Base-by-base conservation (phyloP, 2,329 filamentous ascomycete species). In the Remersonia thermophila region DNA sequence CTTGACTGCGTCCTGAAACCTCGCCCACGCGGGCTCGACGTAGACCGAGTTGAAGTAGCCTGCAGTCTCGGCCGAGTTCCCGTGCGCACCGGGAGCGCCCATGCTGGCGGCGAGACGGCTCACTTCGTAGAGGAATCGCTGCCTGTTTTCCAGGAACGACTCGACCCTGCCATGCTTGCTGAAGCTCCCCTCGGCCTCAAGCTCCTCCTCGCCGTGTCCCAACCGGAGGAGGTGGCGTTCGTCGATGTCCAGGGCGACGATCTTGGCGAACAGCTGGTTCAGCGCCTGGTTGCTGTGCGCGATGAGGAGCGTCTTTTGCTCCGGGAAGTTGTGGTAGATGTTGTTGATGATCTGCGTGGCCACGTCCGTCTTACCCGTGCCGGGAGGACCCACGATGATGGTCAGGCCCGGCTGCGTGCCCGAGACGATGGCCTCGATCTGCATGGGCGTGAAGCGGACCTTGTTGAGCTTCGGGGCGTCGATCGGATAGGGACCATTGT, bases 261-360 rank as follows among this genome's bases (percentile, higher is more conserved):
- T 98, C 63, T 98, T 98, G 50, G 93, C 83, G 62, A 98, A 98
- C 2, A 98, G 69, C 55, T 98, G 91, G 52, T 98, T 98, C 8
- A 98, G 66, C 2, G 91, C 93, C 57, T 98, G 93, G 54, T 98
- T 98, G 59, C 89, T 96, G 57, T 98, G 91, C 4, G 91, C 91
- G 45, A 98, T 77, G 28, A 98, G 73, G 13, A 98, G 65, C 1
- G 91, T 98, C 49, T 85, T 81, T 57, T 98, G 86, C 45, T 80
- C 69, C 7, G 91, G 87, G 55, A 95, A 98, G 60, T 96, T 94
- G 65, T 96, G 89, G 55, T 98, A 98, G 49, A 98, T 82, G 57
- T 96, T 95, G 64, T 84, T 95, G 61, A 98, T 98, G 55, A 96
- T 93, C 58, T 98, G 91, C 4, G 89, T 95, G 32, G 86, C 87